Evolutionary conservation across 2,329 filamentous ascomycete species (phyloP), one percentile per base, ranked within the genome.

Genomic region (Onygena corvina): DNA sequence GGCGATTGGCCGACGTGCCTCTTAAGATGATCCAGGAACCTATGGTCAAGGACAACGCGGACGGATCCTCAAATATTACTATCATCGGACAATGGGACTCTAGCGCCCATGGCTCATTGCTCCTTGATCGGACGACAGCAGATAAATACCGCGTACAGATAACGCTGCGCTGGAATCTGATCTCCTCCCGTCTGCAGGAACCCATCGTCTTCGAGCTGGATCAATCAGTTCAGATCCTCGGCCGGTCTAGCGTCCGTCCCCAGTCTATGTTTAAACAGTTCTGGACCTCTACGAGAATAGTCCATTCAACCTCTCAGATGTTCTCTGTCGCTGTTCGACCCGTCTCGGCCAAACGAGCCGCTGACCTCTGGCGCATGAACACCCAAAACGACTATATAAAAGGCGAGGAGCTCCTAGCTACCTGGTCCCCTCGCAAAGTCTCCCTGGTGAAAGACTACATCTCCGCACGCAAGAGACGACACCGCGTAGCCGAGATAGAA

Each of bases 61-160:
- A 96, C 62, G 92, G 92, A 31, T 95, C 89, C 0, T 83, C 82
- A 30, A 88, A 84, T 62, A 81, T 95, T 31, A 89, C 83, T 1
- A 74, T 96, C 36, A 76, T 84, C n/a, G 88, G 85, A 0, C 89
- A 96, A 61, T 98, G 92, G 92, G 92, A 98, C 63, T 95, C 90
- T 0, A 94, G 88, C 60, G 74, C 92, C 56, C 92, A 98, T 65
- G 82, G 81, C 54, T 95, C 92, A 4, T 72, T 94, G n/a, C 74
- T 96, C 11, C 78, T 98, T n/a, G 89, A 98, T 66, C 81, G 90
- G 21, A 83, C 86, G 1, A 96, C 92, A 1, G 79, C 86, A n/a
- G 89, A 95, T 52, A 92, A 88, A 62, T 89, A 92, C 64, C 83
- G 84, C 36, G 85, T 98, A 16, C 89, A 94, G 65, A 82, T 95